Percentiles rank a stretch among this genome's conserved stretches.
phyloP scores from a whole-genome alignment of 768 basidiomycete species.

The Mycena filopes region DNA sequence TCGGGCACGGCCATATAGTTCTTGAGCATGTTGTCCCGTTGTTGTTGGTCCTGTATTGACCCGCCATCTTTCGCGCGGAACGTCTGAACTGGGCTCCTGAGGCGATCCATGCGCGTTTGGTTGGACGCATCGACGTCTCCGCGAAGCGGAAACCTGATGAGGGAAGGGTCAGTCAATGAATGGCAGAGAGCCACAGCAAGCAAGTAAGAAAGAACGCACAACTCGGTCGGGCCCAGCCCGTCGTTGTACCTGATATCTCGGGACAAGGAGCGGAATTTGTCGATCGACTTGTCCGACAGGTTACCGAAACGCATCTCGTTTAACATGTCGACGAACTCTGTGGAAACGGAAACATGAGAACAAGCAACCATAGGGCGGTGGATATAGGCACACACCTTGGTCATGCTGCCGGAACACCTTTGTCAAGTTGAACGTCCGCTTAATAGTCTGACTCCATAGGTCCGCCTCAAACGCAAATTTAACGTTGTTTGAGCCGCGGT shows the following conservation, averaged over 20 bases:
- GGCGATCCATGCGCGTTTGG: slow-evolving; percentile 66
- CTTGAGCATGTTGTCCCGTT: slow-evolving; percentile 80
- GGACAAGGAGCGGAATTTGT: slow-evolving; percentile 75
- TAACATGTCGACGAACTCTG: slow-evolving; percentile 95
- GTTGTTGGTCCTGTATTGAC: slow-evolving; percentile 56
- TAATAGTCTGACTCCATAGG: slow-evolving; percentile 77
- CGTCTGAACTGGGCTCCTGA: slow-evolving; percentile 62
- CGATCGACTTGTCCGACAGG: slow-evolving; percentile 71
- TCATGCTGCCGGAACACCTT: slow-evolving; percentile 97
- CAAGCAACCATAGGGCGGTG: not conserved
- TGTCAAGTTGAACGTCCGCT: slow-evolving; percentile 90
- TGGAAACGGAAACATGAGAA: slow-evolving; percentile 1
- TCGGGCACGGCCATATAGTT: slow-evolving; percentile 90
- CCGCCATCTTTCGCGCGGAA: slow-evolving; percentile 78
- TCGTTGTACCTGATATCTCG: slow-evolving; percentile 81
- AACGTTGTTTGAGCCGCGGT: slow-evolving; percentile 58
- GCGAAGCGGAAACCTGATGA: slow-evolving; percentile 84
- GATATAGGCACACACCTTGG: slow-evolving; percentile 68
- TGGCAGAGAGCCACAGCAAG: too few species aligned
- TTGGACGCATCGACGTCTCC: slow-evolving; percentile 94
- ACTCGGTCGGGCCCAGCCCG: slow-evolving; percentile 88
- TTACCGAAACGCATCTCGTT: slow-evolving; percentile 97
- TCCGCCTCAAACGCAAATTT: slow-evolving; percentile 95
- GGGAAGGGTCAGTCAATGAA: not conserved
- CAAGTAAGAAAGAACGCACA: slow-evolving; percentile 62